Evolutionary conservation across 768 basidiomycete species (phyloP).

Genomic region (Botryobasidium botryosum): DNA sequence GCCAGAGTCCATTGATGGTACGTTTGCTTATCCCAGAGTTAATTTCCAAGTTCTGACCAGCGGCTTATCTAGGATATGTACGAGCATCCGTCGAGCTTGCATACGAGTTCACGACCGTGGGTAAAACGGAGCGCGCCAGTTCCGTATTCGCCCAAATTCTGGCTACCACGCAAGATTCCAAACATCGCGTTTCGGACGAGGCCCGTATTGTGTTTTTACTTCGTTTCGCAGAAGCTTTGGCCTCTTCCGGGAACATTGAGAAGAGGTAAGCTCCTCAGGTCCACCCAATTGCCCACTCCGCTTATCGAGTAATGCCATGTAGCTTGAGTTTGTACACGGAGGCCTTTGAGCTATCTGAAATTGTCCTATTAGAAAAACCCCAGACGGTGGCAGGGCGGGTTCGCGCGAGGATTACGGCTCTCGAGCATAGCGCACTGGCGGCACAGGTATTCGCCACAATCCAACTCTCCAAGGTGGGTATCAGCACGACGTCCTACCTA

Average conservation of each 20-base stretch:
- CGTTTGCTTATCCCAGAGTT: constrained; percentile 6
- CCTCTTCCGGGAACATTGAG: constrained; percentile 8
- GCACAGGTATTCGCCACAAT: constrained; percentile 50
- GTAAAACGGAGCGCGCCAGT: constrained; percentile 50
- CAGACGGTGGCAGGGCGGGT: constrained; percentile 40
- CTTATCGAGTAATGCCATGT: no score
- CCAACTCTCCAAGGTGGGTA: constrained; percentile 43
- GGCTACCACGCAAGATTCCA: constrained; percentile 22
- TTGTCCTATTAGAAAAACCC: constrained; percentile 30
- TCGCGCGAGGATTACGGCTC: constrained; percentile 33
- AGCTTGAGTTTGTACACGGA: constrained; percentile 11
- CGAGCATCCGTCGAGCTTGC: constrained; percentile 53
- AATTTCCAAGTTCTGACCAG: neutral
- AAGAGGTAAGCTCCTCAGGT: neutral
- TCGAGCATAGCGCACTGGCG: constrained; percentile 61
- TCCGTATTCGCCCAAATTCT: constrained; percentile 45
- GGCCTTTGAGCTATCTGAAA: constrained; percentile 23
- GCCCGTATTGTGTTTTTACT: constrained; percentile 21
- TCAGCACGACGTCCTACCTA: neutral
- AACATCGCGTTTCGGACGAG: constrained; percentile 29
- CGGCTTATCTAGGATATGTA: constrained; percentile 34
- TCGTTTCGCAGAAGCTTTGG: constrained; percentile 6
- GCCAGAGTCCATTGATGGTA: constrained; percentile 32
- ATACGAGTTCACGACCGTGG: constrained; percentile 61
- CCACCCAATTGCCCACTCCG: no score